Evolutionary conservation across 1,284 basidiomycete species (phyloP), one percentile per base, ranked within the genome.

Genomic region (Trametes hirsuta): DNA sequence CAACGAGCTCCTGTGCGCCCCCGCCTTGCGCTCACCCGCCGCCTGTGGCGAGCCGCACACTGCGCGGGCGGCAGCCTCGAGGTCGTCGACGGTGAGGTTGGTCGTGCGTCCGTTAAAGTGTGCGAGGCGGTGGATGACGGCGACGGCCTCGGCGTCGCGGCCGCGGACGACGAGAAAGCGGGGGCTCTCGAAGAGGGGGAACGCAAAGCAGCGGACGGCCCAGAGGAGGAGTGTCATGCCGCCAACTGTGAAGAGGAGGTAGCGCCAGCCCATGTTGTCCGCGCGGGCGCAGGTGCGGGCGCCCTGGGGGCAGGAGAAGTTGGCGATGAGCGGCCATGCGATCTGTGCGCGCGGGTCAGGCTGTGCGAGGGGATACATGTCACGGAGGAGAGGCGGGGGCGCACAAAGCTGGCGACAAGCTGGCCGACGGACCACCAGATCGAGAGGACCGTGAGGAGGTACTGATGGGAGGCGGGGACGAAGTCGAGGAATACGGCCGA

Each of bases 341-440:
- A 81, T 72, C 79, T 74, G 41, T 2, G 34, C 4, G 30, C 8
- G 30, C 21, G 14, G 22, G 30, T 15, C 3, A 11, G n/a, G 18
- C 18, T 18, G 18, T 4, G 6, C 34, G 49, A 12, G 25, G 25
- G 30, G 12, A 42, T 36, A 21, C 12, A 12, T 18, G 4, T 1
- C n/a, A 6, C 6, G 3, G 4, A 22, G 30, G 21, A 4, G 35
- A 21, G 21, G 18, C 61, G 22, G 67, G 55, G 14, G 74, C 83
- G 63, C 70, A 91, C 80, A 67, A 91, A 71, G 75, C 84, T 83
- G 44, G 81, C 80, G 51, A 91, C 63, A 40, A 91, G 77, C 73
- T 87, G 81, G 58, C 90, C 84, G 66, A 90, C 78, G 3, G 82
- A 81, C 87, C 88, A 91, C 85, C 85, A 91, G 22, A 89, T 83